phyloP scores from a whole-genome alignment of 2,329 filamentous ascomycete genomes.

The Ceratocystis alfenasii region DNA sequence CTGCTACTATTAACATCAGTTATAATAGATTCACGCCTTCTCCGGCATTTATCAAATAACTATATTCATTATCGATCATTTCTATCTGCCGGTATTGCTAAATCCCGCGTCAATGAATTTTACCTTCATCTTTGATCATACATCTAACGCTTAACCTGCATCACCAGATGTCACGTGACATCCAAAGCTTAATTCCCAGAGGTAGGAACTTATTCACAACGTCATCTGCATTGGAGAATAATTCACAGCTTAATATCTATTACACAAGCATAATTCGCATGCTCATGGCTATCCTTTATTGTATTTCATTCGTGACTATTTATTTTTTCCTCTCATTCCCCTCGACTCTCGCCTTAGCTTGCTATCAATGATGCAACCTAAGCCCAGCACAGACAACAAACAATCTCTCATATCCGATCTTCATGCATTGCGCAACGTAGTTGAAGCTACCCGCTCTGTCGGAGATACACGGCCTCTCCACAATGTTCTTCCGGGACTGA shows the following conservation, averaged over 20 bases:
- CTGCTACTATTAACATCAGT: slow-evolving; percentile 35
- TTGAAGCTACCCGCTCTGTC: neutral
- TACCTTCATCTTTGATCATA: slow-evolving; percentile 15
- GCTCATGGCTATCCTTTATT: neutral
- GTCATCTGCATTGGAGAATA: neutral
- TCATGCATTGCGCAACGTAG: slow-evolving; percentile 3
- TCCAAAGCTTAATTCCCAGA: no score
- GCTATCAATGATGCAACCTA: neutral
- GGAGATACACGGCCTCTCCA: slow-evolving; percentile 10
- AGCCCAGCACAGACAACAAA: neutral
- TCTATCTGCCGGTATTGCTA: slow-evolving; percentile 46
- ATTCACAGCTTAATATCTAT: neutral
- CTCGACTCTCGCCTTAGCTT: neutral
- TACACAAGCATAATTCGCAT: no score
- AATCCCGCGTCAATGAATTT: slow-evolving; percentile 30
- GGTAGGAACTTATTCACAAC: neutral
- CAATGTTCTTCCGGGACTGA: neutral
- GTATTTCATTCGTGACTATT: neutral
- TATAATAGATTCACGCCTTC: slow-evolving; percentile 47
- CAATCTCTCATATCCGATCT: slow-evolving; percentile 4
- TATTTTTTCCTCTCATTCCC: neutral
- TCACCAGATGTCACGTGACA: neutral
- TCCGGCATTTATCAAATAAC: slow-evolving; percentile 48
- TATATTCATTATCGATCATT: slow-evolving; percentile 42
- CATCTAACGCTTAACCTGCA: no score